Conservation (phyloP, 179 eudicot species). For the Nepenthes alata region DNA sequence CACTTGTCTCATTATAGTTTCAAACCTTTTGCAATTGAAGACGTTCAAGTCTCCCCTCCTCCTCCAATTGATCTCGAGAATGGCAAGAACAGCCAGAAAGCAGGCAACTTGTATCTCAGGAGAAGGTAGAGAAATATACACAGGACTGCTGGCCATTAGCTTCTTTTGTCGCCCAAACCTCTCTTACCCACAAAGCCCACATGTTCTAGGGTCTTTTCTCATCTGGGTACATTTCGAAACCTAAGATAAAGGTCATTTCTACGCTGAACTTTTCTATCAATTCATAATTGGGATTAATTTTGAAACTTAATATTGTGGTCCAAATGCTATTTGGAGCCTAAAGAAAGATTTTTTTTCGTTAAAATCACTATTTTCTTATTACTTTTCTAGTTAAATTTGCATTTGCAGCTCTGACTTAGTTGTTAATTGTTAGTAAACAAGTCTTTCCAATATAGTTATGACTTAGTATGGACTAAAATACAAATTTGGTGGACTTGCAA, state of each 20-base stretch:
- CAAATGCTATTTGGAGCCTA: background rate
- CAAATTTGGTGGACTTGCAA: no score
- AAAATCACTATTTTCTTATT: no score
- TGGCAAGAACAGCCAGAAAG: no score
- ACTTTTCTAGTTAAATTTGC: background rate
- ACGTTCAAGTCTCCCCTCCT: background rate
- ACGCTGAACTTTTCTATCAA: background rate
- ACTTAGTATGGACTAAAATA: no score
- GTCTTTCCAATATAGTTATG: no score
- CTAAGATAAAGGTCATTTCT: background rate
- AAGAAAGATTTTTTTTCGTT: no score
- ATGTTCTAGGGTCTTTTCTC: background rate
- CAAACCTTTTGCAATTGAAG: no score
- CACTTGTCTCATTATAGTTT: no score
- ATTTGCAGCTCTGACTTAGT: no score
- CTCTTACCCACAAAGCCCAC: background rate
- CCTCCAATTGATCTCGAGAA: background rate
- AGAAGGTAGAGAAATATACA: no score
- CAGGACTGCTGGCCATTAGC: background rate
- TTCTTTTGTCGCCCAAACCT: background rate
- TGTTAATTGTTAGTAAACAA: no score
- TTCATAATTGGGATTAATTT: background rate
- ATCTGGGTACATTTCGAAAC: constrained; percentile 7
- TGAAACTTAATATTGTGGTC: background rate
- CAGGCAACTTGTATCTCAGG: no score